phyloP scores from a whole-genome alignment of 2,329 filamentous ascomycete species.

The Diaporthe sp. region DNA sequence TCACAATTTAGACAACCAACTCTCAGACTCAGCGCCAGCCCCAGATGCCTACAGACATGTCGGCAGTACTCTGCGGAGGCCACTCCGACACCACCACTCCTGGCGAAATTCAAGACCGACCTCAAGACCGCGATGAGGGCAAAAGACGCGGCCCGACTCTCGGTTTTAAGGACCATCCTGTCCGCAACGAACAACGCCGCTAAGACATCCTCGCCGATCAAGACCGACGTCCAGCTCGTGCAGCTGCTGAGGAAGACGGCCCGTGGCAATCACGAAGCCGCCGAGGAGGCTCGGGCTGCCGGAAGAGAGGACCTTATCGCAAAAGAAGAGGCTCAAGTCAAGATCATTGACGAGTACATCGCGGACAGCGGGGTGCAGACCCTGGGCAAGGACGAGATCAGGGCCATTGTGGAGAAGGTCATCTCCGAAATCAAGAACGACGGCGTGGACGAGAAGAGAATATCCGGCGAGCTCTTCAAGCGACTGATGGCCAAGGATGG shows the following conservation, averaged over 20 bases:
- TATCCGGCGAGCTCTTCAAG: slow-evolving; percentile 75
- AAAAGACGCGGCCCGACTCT: slow-evolving; percentile 75
- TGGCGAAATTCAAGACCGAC: slow-evolving; percentile 70
- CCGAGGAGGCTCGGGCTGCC: slow-evolving; percentile 73
- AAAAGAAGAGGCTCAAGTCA: slow-evolving; percentile 77
- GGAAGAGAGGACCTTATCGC: slow-evolving; percentile 77
- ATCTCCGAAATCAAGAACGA: slow-evolving; percentile 65
- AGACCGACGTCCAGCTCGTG: slow-evolving; percentile 78
- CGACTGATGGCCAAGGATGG: slow-evolving; percentile 65
- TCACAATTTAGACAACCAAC: slow-evolving; percentile 28
- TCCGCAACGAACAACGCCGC: slow-evolving; percentile 81
- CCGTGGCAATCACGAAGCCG: slow-evolving; percentile 69
- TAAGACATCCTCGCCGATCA: slow-evolving; percentile 75
- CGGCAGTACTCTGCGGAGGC: slow-evolving; percentile 52
- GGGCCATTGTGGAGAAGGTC: slow-evolving; percentile 63
- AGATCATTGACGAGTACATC: slow-evolving; percentile 76
- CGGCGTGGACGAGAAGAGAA: slow-evolving; percentile 59
- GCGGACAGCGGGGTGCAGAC: slow-evolving; percentile 71
- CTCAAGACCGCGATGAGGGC: slow-evolving; percentile 76
- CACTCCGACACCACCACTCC: slow-evolving; percentile 56
- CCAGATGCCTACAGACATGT: slow-evolving; percentile 43
- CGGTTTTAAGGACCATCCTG: slow-evolving; percentile 78
- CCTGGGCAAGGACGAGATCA: slow-evolving; percentile 71
- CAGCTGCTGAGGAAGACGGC: slow-evolving; percentile 76
- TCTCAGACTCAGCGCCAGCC: slow-evolving; percentile 29